Evolutionary conservation across 1,139 yeast species (phyloP), one percentile per base, ranked within the genome.

Genomic region (Lodderomyces parapsilosis): DNA sequence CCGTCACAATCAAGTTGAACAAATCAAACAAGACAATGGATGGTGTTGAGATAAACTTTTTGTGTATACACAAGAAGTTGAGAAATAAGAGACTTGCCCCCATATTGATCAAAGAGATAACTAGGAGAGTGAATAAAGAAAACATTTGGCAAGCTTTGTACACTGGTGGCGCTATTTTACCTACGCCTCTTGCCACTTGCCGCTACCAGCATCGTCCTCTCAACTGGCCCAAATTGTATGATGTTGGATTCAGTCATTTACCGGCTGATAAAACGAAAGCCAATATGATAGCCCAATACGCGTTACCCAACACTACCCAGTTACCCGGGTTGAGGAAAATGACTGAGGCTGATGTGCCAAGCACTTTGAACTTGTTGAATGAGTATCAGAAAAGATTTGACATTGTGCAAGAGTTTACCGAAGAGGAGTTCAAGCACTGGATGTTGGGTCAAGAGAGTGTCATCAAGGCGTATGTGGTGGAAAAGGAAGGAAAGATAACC

Each of bases 71-170:
- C 66, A 93, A 93, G 66, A 89, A 91, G 64, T 76, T 93, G 52
- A 77, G 99, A 58, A 78, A 93, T n/a, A 93, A 93, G 64, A 80
- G 99, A 56, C 74, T 93, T 58, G 91, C 99, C 0, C 99, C 99
- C 0, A 86, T 93, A 13, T 72, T 93, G 59, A 93, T 93, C 62
- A 86, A 87, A 57, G 99, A 93, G 65, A 86, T 93, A 52, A 93
- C 99, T 4, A 80, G 99, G 60, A 78, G 98, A 54, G 95, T 93
- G 51, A 93, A 94, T 64, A 76, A 78, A 50, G 75, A 76, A 39
- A 79, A 87, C 45, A 86, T 91, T 47, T 93, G 98, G 97, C 98
- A 93, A 62, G 99, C 99, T 0, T 74, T 94, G 48, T 90, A 89
- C 63, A 91, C 99, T 10, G 96, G 94, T 0, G 99, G 99, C 6